These are phyloP conservation scores for Aspergillus hancockii DNA, from an alignment of 495 filamentous ascomycete genomes.

Conservation along the genomic window DNA sequence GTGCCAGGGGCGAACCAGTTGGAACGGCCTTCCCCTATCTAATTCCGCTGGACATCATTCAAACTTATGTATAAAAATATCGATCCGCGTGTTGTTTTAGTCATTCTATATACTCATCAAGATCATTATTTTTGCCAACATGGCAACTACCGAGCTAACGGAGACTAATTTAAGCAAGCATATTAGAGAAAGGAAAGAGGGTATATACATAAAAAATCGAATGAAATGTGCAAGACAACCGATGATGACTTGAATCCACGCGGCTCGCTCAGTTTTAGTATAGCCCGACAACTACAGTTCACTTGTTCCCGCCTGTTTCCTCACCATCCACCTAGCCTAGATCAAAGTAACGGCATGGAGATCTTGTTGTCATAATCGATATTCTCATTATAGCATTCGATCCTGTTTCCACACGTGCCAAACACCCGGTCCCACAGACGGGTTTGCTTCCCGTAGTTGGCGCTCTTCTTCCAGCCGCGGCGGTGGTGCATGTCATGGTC, in stretches of 20 bases:
- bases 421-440: constrained; percentile 43
- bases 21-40: too few relatives aligned
- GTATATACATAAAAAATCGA: not conserved
- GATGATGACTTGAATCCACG: not conserved
- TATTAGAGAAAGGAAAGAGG: not conserved
- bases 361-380: constrained; percentile 35
- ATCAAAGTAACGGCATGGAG: constrained; percentile 28
- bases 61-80: not conserved
- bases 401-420: constrained; percentile 34
- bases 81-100: not conserved
- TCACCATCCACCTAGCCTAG: not conserved
- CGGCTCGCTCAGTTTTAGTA: not conserved
- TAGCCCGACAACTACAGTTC: not conserved
- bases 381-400: constrained; percentile 32
- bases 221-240: not conserved
- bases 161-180: not conserved
- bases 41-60: too few relatives aligned
- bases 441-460: constrained; percentile 45
- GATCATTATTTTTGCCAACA: not conserved
- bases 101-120: not conserved
- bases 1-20: too few relatives aligned
- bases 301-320: not conserved
- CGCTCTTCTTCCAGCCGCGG: constrained; percentile 42
- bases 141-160: not conserved
- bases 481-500: constrained; percentile 45